phyloP scores from a whole-genome alignment of 441 rosid species.

The Pelargonium myrrhifolium region DNA sequence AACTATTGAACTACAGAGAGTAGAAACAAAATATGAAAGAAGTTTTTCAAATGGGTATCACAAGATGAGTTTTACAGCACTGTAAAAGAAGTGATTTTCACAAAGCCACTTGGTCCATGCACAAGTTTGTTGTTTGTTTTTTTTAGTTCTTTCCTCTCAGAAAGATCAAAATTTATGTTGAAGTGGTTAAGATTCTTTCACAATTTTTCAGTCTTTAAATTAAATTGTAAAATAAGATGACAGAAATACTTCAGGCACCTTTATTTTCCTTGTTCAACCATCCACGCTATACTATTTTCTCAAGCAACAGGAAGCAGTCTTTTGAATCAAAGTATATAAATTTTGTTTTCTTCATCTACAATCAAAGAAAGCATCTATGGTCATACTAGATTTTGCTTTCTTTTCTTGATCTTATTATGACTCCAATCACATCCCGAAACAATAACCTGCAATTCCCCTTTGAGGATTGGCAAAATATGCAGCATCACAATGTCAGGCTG shows the following conservation, averaged over 20 bases:
- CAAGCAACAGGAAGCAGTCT: background rate
- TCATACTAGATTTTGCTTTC: background rate
- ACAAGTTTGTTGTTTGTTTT: background rate
- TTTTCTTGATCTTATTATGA: background rate
- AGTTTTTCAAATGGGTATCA: background rate
- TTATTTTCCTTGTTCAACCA: background rate
- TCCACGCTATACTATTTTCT: background rate
- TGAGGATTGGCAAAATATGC: background rate
- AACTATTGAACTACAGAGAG: background rate
- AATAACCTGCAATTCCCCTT: background rate
- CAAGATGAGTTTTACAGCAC: background rate
- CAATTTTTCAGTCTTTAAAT: background rate
- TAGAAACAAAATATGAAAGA: background rate
- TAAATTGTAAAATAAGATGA: background rate
- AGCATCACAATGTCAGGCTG: background rate
- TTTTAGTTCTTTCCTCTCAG: background rate
- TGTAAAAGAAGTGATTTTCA: background rate
- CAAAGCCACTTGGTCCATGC: background rate
- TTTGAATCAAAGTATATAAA: background rate
- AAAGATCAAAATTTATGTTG: background rate
- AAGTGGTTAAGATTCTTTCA: background rate
- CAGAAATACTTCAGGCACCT: slow-evolving; percentile 3
- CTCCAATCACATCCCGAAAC: background rate
- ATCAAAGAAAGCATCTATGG: background rate
- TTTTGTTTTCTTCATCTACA: background rate